These are phyloP conservation scores for Climacium dendroides DNA, from an alignment of 225 moss, liverwort and hornwort species.

Conservation along the genomic window DNA sequence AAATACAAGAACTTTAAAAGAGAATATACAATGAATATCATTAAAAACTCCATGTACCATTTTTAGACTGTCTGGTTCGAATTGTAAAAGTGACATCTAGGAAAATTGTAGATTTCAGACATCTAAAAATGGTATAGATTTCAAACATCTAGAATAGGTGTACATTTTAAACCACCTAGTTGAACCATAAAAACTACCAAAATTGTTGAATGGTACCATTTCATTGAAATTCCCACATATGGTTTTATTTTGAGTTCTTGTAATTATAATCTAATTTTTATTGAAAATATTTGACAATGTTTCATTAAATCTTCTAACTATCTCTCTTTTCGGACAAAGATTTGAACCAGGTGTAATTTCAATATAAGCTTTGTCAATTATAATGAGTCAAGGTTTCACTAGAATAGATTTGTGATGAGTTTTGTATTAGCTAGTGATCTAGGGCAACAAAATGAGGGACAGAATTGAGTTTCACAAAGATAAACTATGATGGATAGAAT, in stretches of 20 bases:
- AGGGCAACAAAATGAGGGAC: not conserved
- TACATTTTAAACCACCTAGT: too few species aligned
- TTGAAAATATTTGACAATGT: not conserved
- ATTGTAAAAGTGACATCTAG: too few species aligned
- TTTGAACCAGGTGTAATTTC: not conserved
- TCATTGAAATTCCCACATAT: too few species aligned
- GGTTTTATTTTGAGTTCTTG: not conserved
- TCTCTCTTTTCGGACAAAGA: fast-evolving
- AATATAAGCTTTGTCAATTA: not conserved
- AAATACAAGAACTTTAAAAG: not conserved
- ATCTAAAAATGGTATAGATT: too few species aligned
- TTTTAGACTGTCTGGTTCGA: too few species aligned
- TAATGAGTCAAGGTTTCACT: too few species aligned
- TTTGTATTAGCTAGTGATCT: not conserved
- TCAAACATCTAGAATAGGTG: too few species aligned
- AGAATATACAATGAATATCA: too few species aligned
- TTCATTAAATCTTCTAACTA: not conserved
- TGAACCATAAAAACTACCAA: too few species aligned
- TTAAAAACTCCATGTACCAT: too few species aligned
- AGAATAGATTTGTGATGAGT: not conserved
- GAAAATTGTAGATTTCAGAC: too few species aligned
- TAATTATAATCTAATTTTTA: not conserved
- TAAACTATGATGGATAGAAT: not conserved
- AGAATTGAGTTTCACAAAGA: not conserved
- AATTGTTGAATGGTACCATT: too few species aligned